Conservation (phyloP, 768 basidiomycete species). For the Jaapia argillacea region DNA sequence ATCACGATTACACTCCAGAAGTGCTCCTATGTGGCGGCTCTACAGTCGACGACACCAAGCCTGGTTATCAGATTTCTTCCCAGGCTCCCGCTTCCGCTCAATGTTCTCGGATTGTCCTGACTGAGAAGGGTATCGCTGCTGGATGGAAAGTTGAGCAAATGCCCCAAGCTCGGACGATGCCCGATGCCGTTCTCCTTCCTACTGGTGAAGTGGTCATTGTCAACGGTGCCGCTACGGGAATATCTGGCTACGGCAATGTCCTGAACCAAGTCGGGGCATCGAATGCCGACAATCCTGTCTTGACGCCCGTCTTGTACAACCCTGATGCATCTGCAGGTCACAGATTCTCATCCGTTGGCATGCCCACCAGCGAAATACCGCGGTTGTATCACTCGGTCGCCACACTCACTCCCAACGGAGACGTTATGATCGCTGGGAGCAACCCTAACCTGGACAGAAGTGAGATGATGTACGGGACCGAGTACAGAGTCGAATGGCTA, state of each 20-base stretch:
- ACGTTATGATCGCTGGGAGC: constrained; percentile 73
- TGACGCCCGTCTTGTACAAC: constrained; percentile 63
- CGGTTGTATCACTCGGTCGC: constrained; percentile 81
- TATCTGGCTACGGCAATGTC: constrained; percentile 75
- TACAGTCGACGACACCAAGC: constrained; percentile 43
- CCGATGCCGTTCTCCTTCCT: constrained; percentile 73
- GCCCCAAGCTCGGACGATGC: constrained; percentile 68
- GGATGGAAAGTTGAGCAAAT: constrained; percentile 75
- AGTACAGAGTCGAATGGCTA: constrained; percentile 85
- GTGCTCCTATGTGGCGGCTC: constrained; percentile 76
- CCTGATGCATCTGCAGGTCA: constrained; percentile 40
- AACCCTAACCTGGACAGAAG: constrained; percentile 79
- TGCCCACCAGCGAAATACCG: constrained; percentile 60
- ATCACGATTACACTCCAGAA: constrained; percentile 54
- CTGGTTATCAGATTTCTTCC: constrained; percentile 57
- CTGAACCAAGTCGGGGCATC: constrained; percentile 57
- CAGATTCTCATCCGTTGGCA: constrained; percentile 47
- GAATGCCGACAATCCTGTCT: constrained; percentile 67
- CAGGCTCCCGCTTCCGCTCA: constrained; percentile 66
- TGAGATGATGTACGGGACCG: constrained; percentile 64
- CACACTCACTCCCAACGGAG: constrained; percentile 61
- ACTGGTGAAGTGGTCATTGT: constrained; percentile 65
- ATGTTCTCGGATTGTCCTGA: constrained; percentile 61
- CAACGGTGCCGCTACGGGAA: constrained; percentile 66
- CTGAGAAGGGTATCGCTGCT: constrained; percentile 46